Percentiles rank a stretch among this genome's conserved stretches.
Evolutionary conservation across 306 rosid genomes (phyloP).

Genomic region (Glycine tomentella): DNA sequence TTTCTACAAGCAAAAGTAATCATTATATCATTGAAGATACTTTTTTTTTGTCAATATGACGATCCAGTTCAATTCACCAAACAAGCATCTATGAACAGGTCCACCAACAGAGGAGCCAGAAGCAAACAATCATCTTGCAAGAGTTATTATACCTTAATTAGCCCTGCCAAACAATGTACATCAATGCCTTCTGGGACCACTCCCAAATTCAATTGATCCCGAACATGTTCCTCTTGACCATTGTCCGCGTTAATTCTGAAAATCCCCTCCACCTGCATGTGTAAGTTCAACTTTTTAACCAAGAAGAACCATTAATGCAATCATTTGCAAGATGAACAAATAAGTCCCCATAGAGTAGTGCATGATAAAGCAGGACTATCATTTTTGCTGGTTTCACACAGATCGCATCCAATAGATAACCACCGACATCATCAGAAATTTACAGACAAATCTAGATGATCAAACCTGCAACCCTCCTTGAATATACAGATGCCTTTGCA

Average conservation of each 20-base stretch:
- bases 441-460: conserved; percentile 13
- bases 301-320: conserved; percentile 5
- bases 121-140: conserved; percentile 21
- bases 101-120: conserved; percentile 30
- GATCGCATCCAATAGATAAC: background rate
- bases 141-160: conserved; percentile 71
- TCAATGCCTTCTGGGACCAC: conserved; percentile 81
- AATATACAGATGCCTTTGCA: conserved; percentile 78
- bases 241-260: conserved; percentile 88
- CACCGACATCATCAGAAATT: background rate
- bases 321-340: background rate
- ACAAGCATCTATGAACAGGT: conserved; percentile 16
- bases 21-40: conserved; percentile 1
- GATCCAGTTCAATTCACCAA: conserved; percentile 13
- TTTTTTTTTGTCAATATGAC: background rate
- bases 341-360: background rate
- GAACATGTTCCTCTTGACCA: conserved; percentile 81
- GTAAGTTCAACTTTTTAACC: conserved; percentile 40
- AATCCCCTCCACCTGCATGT: conserved; percentile 84
- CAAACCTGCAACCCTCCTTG: conserved; percentile 91
- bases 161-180: conserved; percentile 87
- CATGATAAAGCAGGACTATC: conserved; percentile 1
- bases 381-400: conserved; percentile 4
- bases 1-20: conserved; percentile 10
- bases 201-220: conserved; percentile 83